These are phyloP conservation scores for Ophiorrhiza pumila DNA, from an alignment of 257 asterid genomes.

Conservation along the genomic window DNA sequence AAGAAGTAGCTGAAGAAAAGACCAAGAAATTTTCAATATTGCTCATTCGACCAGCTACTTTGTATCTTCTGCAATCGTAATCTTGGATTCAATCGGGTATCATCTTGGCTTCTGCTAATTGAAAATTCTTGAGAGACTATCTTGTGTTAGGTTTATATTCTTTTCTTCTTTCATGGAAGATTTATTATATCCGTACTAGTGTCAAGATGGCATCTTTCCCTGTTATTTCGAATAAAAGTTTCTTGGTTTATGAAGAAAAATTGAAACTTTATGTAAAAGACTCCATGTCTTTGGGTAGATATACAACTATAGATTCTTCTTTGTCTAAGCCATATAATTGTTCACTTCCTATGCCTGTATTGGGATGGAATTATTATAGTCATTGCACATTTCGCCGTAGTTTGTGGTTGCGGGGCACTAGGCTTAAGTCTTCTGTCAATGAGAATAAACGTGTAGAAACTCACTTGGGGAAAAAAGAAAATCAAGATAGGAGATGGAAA, in stretches of 20 bases:
- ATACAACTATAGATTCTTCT: conserved; percentile 29
- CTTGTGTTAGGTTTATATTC: conserved; percentile 11
- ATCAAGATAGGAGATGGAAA: conserved; percentile 38
- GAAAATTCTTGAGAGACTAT: not conserved
- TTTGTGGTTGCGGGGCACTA: conserved; percentile 33
- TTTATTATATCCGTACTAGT: conserved; percentile 23
- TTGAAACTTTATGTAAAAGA: conserved; percentile 36
- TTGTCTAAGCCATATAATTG: conserved; percentile 29
- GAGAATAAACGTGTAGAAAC: conserved; percentile 40
- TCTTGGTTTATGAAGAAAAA: conserved; percentile 39
- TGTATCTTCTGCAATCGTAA: too few species aligned
- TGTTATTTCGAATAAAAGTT: conserved; percentile 49
- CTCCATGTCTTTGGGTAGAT: conserved; percentile 25
- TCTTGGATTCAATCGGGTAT: too few species aligned
- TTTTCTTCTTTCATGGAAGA: conserved; percentile 25
- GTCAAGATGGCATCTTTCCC: conserved; percentile 67
- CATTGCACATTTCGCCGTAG: conserved; percentile 35
- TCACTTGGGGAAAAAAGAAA: conserved; percentile 38
- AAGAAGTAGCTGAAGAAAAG: not conserved
- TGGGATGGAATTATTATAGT: conserved; percentile 33
- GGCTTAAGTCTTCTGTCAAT: conserved; percentile 39
- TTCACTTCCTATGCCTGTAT: conserved; percentile 38
- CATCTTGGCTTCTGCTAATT: not conserved
- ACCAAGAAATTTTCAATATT: not conserved
- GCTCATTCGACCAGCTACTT: not conserved